Evolutionary conservation across 1,284 basidiomycete genomes (phyloP).

Genomic region (Macrocybe sp.): DNA sequence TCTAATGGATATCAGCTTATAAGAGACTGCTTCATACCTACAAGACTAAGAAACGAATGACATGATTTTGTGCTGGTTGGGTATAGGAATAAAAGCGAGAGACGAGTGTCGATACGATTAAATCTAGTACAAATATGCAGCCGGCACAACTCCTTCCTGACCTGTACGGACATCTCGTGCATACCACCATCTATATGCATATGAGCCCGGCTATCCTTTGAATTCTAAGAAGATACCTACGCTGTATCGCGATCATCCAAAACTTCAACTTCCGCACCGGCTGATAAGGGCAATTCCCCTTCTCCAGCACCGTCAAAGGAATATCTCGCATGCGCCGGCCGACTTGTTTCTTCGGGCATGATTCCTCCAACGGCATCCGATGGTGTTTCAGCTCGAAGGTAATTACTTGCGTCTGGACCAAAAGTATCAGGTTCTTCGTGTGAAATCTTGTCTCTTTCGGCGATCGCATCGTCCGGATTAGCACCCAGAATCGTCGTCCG

Average conservation of each 20-base stretch:
- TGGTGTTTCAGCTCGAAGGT: constrained; percentile 72
- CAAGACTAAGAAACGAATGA: not conserved
- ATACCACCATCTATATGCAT: constrained; percentile 79
- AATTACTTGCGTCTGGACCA: constrained; percentile 69
- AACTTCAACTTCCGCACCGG: constrained; percentile 71
- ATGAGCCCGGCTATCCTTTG: constrained; percentile 8
- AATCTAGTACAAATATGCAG: constrained; percentile 77
- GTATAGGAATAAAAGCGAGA: constrained; percentile 15
- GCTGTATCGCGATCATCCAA: constrained; percentile 75
- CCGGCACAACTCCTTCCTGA: constrained; percentile 83
- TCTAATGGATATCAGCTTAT: too few species aligned
- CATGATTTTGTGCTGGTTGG: constrained; percentile 9
- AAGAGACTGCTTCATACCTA: too few species aligned
- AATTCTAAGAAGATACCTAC: constrained; percentile 37
- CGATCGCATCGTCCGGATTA: constrained; percentile 43
- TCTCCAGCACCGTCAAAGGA: constrained; percentile 76
- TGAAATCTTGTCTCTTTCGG: constrained; percentile 42
- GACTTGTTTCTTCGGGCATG: constrained; percentile 59
- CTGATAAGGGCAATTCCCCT: constrained; percentile 66
- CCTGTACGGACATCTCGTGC: constrained; percentile 75
- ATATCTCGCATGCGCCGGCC: constrained; percentile 74
- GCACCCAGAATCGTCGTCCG: constrained; percentile 70
- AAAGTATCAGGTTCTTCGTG: constrained; percentile 48
- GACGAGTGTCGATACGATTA: constrained; percentile 4
- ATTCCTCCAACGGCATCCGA: constrained; percentile 66